These are phyloP conservation scores for Globisporangium apiculatum DNA, from an alignment of 352 stramenopile species.

Conservation along the genomic window DNA sequence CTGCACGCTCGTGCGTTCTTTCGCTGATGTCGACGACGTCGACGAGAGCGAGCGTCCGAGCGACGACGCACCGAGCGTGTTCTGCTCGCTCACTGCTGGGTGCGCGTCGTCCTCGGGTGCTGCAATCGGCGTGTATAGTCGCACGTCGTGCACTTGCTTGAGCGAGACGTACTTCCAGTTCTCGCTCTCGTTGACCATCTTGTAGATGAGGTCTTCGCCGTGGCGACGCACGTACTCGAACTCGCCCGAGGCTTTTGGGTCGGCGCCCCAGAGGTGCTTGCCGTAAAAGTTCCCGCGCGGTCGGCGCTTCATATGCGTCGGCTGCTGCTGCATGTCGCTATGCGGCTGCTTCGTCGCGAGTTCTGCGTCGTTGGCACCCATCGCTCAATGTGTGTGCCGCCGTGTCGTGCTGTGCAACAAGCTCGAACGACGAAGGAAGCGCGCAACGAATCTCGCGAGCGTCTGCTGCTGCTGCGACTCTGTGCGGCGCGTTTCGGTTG, in stretches of 20 bases:
- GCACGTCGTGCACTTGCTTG: slow-evolving; percentile 59
- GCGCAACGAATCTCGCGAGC: no score
- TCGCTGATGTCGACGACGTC: slow-evolving; percentile 12
- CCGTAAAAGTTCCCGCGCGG: slow-evolving; percentile 24
- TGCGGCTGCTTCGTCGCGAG: slow-evolving; percentile 1
- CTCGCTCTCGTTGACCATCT: slow-evolving; percentile 39
- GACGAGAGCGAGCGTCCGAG: slow-evolving; percentile 17
- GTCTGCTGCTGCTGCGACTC: no score
- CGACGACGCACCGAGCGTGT: slow-evolving; percentile 14
- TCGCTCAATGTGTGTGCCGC: neutral
- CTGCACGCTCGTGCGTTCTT: slow-evolving; percentile 7
- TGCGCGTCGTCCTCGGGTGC: slow-evolving; percentile 11
- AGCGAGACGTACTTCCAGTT: slow-evolving; percentile 41
- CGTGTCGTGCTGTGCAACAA: no score
- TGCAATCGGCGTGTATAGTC: slow-evolving; percentile 46
- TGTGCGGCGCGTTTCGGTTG: no score
- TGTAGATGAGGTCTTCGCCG: slow-evolving; percentile 33
- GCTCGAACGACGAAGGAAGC: no score
- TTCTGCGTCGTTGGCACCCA: neutral
- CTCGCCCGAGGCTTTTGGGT: slow-evolving; percentile 23
- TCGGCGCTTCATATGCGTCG: slow-evolving; percentile 6
- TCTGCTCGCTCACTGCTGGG: slow-evolving; percentile 7
- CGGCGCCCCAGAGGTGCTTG: slow-evolving; percentile 32
- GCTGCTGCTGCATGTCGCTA: slow-evolving; percentile 1
- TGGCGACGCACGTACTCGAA: slow-evolving; percentile 55